These are phyloP conservation scores for Ceratocystis cacaofunesta DNA, from an alignment of 2,329 filamentous ascomycete genomes.

Conservation along the genomic window DNA sequence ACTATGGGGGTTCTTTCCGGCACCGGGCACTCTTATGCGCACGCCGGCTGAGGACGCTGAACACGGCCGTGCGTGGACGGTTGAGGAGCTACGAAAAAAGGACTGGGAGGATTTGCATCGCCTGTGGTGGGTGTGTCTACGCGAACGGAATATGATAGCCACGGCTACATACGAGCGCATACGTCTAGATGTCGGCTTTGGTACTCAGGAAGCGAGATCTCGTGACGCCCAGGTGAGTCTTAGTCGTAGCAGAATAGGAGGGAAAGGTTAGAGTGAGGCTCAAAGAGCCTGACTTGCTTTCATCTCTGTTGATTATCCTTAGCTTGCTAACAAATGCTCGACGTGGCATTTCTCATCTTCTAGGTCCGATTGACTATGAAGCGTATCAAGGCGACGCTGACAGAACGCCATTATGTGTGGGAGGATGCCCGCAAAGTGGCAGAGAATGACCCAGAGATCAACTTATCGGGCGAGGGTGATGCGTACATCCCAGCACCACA, in stretches of 20 bases:
- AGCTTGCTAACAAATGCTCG: background rate
- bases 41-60: slow-evolving; percentile 55
- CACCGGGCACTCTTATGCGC: slow-evolving; percentile 50
- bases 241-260: background rate
- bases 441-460: slow-evolving; percentile 49
- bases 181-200: slow-evolving; percentile 56
- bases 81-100: slow-evolving; percentile 73
- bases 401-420: slow-evolving; percentile 81
- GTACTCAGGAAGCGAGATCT: slow-evolving; percentile 47
- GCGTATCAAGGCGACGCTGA: slow-evolving; percentile 69
- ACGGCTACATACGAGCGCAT: slow-evolving; percentile 58
- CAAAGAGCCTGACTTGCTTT: background rate
- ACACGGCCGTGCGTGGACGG: slow-evolving; percentile 71
- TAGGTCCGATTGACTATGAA: slow-evolving; percentile 67
- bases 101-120: slow-evolving; percentile 86
- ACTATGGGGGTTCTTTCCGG: slow-evolving; percentile 82
- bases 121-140: slow-evolving; percentile 88
- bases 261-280: background rate
- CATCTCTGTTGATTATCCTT: background rate
- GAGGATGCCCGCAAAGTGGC: slow-evolving; percentile 57
- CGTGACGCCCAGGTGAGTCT: slow-evolving; percentile 51
- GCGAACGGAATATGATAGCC: slow-evolving; percentile 78
- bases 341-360: background rate
- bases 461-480: slow-evolving; percentile 36
- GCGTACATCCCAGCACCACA: slow-evolving; percentile 33